Base-by-base conservation (phyloP, 1,284 basidiomycete species). In the Cryptococcus sp. region DNA sequence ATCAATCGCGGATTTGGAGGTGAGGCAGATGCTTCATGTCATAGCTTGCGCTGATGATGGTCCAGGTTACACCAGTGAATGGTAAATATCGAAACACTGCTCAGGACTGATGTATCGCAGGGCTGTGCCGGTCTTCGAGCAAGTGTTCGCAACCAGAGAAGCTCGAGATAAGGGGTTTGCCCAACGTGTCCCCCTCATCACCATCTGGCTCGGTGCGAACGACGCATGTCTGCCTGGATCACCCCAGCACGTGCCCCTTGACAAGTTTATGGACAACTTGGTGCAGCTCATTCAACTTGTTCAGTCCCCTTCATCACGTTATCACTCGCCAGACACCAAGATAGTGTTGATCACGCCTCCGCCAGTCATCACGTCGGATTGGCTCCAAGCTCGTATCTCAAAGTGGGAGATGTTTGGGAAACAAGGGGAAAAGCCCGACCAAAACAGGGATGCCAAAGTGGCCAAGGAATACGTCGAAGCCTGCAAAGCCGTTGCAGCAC, bases 121-220 rank as follows among this genome's bases (percentile, higher is more conserved):
- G 90, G 87, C 83, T 3, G 79, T 91, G 23, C 87, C 88, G 0
- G 83, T 90, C 34, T 84, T 93, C 61, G 83, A 89, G 68, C 85
- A 88, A 82, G 88, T 89, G 53, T 65, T 79, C 62, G 84, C 85
- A 22, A 83, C 81, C 55, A 79, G 79, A 63, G 68, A 81, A n/a
- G 80, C 83, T 52, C 81, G 81, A 52, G 70, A 76, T 46, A 78
- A 81, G 47, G 80, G 80, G 46, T 84, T 83, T n/a, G 85, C 65
- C 8, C 71, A 83, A 60, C 44, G 55, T 1, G 82, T 92, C 46
- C 84, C 84, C 48, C 76, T 94, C 20, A 80, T 94, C 59, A 85
- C 85, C 13, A 87, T 95, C 70, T 95, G 91, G 91, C 90, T 89
- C 64, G 92, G 91, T 50, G 89, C 90, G 11, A 94, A 94, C 75